These are phyloP conservation scores for Sindora glabra DNA, from an alignment of 306 rosid species.

Conservation along the genomic window DNA sequence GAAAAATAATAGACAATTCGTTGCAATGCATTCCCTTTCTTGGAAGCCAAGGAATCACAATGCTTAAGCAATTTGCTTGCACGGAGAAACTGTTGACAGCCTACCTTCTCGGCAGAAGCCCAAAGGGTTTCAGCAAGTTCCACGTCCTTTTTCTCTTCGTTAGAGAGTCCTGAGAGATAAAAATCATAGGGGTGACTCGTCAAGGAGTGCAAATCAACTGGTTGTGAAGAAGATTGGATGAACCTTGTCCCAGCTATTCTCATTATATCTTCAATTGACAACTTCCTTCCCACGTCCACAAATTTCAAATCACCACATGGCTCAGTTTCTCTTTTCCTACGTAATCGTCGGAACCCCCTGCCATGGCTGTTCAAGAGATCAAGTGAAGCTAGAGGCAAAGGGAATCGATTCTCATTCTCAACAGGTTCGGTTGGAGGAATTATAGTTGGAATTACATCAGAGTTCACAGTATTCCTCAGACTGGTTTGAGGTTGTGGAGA, in stretches of 20 bases:
- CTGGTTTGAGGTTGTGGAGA: slow-evolving; percentile 27
- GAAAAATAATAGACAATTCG: slow-evolving; percentile 24
- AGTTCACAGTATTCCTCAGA: slow-evolving; percentile 4
- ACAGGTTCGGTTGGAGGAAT: slow-evolving; percentile 8
- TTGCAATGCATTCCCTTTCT: slow-evolving; percentile 24
- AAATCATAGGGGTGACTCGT: slow-evolving; percentile 36
- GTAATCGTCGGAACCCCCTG: no score
- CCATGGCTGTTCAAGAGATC: no score
- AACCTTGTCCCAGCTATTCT: slow-evolving; percentile 58
- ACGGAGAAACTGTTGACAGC: slow-evolving; percentile 17
- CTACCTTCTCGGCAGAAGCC: slow-evolving; percentile 27
- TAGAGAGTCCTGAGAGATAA: slow-evolving; percentile 25
- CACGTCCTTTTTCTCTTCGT: slow-evolving; percentile 16
- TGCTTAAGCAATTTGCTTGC: slow-evolving; percentile 19
- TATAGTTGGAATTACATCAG: slow-evolving; percentile 12
- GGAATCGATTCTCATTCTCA: slow-evolving; percentile 3
- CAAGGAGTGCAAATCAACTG: slow-evolving; percentile 4
- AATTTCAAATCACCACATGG: no score
- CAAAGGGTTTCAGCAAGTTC: slow-evolving; percentile 30
- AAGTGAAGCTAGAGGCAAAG: no score
- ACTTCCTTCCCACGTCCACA: slow-evolving; percentile 1
- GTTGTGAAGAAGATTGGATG: slow-evolving; percentile 35
- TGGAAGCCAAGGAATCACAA: slow-evolving; percentile 15
- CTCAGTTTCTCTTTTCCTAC: no score
- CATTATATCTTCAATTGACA: slow-evolving; percentile 53